These are phyloP conservation scores for Pythium pyrilobum DNA, from an alignment of 352 stramenopile species.

Conservation along the genomic window DNA sequence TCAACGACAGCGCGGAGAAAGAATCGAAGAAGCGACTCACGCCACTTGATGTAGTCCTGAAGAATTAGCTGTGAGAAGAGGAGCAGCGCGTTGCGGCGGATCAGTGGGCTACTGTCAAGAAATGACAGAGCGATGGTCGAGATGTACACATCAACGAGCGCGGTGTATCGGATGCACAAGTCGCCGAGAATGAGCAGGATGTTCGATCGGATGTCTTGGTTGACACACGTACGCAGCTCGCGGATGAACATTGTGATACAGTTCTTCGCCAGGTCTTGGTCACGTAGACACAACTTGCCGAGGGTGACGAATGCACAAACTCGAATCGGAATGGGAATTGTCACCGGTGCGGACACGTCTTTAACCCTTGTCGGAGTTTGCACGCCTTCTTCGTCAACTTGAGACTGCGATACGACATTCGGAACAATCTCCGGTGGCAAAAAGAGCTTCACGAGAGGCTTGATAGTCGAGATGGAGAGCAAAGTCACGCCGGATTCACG, in stretches of 20 bases:
- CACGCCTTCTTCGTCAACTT: conserved; percentile 8
- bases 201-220: conserved; percentile 93
- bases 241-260: conserved; percentile 94
- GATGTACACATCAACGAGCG: conserved; percentile 95
- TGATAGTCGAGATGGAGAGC: conserved; percentile 44
- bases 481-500: conserved; percentile 39
- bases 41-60: conserved; percentile 99
- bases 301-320: conserved; percentile 93
- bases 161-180: conserved; percentile 95
- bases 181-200: conserved; percentile 95
- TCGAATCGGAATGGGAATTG: conserved; percentile 73
- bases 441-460: conserved; percentile 73
- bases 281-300: conserved; percentile 94
- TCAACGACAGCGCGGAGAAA: conserved; percentile 95
- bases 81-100: conserved; percentile 94
- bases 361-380: conserved; percentile 24
- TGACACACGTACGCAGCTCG: conserved; percentile 82
- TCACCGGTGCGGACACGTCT: conserved; percentile 7
- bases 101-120: conserved; percentile 75
- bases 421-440: conserved; percentile 53
- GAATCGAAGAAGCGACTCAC: conserved; percentile 93
- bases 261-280: conserved; percentile 91
- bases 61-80: conserved; percentile 95
- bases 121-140: conserved; percentile 91
- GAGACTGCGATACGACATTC: conserved; percentile 9